These are phyloP conservation scores for Noccaea bulbosa DNA, from an alignment of 345 rosid species.

Conservation along the genomic window DNA sequence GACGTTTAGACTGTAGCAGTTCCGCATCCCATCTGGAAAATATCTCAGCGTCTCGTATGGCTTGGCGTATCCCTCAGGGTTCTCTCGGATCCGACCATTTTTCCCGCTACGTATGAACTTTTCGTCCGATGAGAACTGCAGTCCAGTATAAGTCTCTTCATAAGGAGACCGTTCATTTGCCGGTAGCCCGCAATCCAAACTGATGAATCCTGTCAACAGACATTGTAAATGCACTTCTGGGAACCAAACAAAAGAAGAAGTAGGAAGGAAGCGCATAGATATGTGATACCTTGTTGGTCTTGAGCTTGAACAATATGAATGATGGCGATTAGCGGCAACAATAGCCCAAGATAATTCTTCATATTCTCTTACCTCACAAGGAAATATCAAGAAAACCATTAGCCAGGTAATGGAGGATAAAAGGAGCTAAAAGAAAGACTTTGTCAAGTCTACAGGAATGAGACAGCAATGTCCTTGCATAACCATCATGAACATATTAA, in stretches of 20 bases:
- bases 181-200: conserved; percentile 50
- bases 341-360: conserved; percentile 2
- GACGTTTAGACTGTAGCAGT: conserved; percentile 47
- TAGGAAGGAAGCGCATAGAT: not conserved
- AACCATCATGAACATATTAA: no score
- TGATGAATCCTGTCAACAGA: conserved; percentile 42
- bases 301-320: conserved; percentile 32
- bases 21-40: conserved; percentile 48
- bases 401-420: no score
- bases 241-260: not conserved
- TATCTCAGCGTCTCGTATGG: conserved; percentile 19
- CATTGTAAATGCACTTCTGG: not conserved
- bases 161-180: conserved; percentile 13
- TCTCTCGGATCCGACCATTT: not conserved
- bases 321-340: not conserved
- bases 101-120: conserved; percentile 37
- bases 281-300: conserved; percentile 32
- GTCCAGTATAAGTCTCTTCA: not conserved
- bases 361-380: not conserved
- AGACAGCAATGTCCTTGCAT: no score
- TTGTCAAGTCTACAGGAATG: no score
- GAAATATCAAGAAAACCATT: not conserved
- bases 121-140: conserved; percentile 29
- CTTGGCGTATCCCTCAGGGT: not conserved
- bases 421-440: no score